Evolutionary conservation across 208 protist species (phyloP).

Genomic region (Vickermania spadyakhi): DNA sequence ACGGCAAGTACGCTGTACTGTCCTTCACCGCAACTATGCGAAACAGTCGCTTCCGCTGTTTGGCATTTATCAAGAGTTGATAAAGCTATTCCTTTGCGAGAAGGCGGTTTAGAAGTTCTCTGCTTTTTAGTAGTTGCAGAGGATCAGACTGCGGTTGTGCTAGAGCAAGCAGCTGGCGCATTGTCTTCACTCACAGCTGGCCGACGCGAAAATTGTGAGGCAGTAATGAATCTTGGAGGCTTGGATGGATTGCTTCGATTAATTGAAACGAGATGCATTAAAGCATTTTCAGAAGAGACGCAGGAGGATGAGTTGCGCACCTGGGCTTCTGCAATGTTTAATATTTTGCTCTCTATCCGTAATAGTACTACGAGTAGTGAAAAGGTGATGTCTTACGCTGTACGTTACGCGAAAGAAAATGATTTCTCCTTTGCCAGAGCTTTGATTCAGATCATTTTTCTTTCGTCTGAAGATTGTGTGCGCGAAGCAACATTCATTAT

Average conservation of each 20-base stretch:
- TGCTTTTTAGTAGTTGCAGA: conserved; percentile 54
- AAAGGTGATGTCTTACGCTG: conserved; percentile 41
- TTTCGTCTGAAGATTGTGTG: conserved; percentile 80
- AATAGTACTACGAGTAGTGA: conserved; percentile 74
- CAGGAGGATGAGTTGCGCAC: conserved; percentile 13
- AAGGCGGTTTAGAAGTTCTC: conserved; percentile 79
- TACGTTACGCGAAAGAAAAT: conserved; percentile 16
- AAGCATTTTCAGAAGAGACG: conserved; percentile 37
- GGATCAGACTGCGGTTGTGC: conserved; percentile 59
- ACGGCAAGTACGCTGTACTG: conserved; percentile 23
- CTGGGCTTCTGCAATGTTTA: conserved; percentile 64
- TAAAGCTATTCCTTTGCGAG: conserved; percentile 65
- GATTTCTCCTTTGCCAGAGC: conserved; percentile 28
- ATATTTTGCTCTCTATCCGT: conserved; percentile 68
- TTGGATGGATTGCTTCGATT: conserved; percentile 58
- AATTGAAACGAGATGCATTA: conserved; percentile 44
- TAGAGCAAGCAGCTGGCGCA: conserved; percentile 84
- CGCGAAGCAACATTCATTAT: conserved; percentile 76
- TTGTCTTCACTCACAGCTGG: conserved; percentile 84
- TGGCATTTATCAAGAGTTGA: conserved; percentile 86
- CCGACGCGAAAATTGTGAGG: conserved; percentile 74
- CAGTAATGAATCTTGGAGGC: conserved; percentile 61
- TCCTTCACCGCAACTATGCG: conserved; percentile 72
- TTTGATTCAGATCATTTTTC: conserved; percentile 68
- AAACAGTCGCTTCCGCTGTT: conserved; percentile 80